Base-by-base conservation (phyloP, 768 basidiomycete species). In the Lactarius pseudohatsudake region DNA sequence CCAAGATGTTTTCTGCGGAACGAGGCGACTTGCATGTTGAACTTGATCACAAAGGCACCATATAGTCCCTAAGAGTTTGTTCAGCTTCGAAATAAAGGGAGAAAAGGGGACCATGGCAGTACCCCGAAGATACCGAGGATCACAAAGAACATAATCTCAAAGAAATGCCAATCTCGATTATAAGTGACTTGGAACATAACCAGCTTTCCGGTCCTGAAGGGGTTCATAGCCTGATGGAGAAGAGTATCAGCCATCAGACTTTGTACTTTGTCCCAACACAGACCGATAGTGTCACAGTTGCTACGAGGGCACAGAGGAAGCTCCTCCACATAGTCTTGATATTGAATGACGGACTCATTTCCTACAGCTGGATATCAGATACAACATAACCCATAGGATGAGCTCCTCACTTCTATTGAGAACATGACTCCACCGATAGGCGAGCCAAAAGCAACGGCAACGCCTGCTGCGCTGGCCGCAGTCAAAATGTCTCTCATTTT, bases 281-380 rank as follows among this genome's bases (percentile, higher is more conserved):
- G 67, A 97, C 96, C 38, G 96, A 91, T 38, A 99, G 80, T 0
- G 96, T 96, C 72, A 98, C 92, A 0, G 96, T 98, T 16, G 97
- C 97, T 57, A 98, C 90, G 57, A 99, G 82, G 40, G 97, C 97
- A 76, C 97, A 98, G 74, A 98, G 90, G 77, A 98, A 97, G 74
- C 93, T 96, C 73, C 89, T 83, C 96, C 96, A 98, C 94, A 98
- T 97, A 5, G 96, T 98, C 77, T 94, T 90, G 78, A 96, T 96
- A 64, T 91, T 96, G 76, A 98, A 98, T 45, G 86, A 90, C 75
- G 94, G 91, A 76, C 93, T 96, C 97, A 99, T 99, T 86, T 99
- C 97, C 93, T 96, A 72, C 15, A 32, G 10, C n/a, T 57, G 11
- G 16, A n/a, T 34, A 32, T 69, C 34, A 60, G 26, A 58, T 56